Base-by-base conservation (phyloP, 108 stramenopile species). In the Mayamaea pseudoterrestris region DNA sequence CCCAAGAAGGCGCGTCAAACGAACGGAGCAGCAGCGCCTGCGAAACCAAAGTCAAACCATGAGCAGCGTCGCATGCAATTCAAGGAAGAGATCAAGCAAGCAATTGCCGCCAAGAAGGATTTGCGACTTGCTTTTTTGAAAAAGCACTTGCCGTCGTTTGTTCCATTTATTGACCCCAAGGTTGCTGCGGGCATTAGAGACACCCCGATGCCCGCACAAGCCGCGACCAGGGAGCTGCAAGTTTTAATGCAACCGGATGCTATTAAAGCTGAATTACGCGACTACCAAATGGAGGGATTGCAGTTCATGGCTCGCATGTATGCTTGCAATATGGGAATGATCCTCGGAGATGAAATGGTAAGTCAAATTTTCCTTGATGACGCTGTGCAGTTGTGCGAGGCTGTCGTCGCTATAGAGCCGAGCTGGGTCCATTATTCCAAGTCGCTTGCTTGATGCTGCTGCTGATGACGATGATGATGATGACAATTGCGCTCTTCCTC, bases 341-440 rank as follows among this genome's bases (percentile, higher is more conserved):
- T 97, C 50, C 71, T 97, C 3, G 96, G 78, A 8, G 94, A 97
- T 65, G 95, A 94, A 77, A 83, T 76, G 80, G 69, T 68, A 14
- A 41, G 26, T 44, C 41, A 58, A 4, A 11, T 44, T 25, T 22
- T 27, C 22, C 13, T 18, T 35, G 43, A 12, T 42, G 8, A 25
- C 28, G n/a, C n/a, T n/a, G n/a, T 43, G 1, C n/a, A n/a, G n/a
- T n/a, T n/a, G n/a, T n/a, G n/a, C n/a, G n/a, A n/a, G n/a, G n/a
- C 16, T 17, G 11, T 35, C 12, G 11, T 12, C 34, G 11, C 12
- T 35, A 11, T 13, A 11, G 26, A 12, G n/a, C n/a, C n/a, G n/a
- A n/a, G n/a, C n/a, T n/a, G n/a, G 44, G 52, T 42, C n/a, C 6
- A 41, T 53, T 11, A 5, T 47, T 7, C 14, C 40, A 7, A 53